Base-by-base conservation (phyloP, 495 filamentous ascomycete genomes). In the Aspergillus ostianus region DNA sequence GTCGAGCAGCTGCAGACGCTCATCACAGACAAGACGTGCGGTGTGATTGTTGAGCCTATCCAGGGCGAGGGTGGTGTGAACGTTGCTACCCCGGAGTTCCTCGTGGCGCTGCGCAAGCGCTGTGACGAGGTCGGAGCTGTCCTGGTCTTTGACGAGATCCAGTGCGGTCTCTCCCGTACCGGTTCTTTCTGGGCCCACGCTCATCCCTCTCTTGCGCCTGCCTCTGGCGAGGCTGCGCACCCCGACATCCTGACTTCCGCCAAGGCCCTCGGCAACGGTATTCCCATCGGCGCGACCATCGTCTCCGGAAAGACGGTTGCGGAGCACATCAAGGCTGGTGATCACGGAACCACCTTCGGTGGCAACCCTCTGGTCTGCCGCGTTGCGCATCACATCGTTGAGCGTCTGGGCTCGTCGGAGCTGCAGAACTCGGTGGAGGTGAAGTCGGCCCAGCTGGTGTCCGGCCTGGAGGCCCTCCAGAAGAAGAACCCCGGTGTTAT, bases 321-420 rank as follows among this genome's bases (percentile, higher is more conserved):
- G 9, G 80, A 87, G n/a, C 87, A 88, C 70, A 95, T 98, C 69
- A 87, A 90, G 66, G 85, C 90, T 6, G 94, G 94, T 50, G 94
- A 98, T 68, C 94, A 98, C 71, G 94, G 94, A 21, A 98, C 94
- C 2, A 98, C 94, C 13, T 98, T 96, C 65, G 94, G 94, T 19
- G 94, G 94, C 3, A 98, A 98, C 76, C 95, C 94, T 18, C 79
- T 98, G 15, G 94, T 85, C 1, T 90, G 87, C 66, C 81, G 93
- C 45, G 71, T 98, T 2, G 95, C 91, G 4, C 87, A 95, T 68
- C 84, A 93, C 69, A 86, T 96, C 51, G 83, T 98, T 57, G 76
- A 77, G n/a, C 81, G 90, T 15, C 79, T 98, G 15, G 80, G 88
- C 0, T 80, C 88, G 4, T 73, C 82, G 0, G 79, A 78, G 51